These are phyloP conservation scores for Colletotrichum brevisporum DNA, from an alignment of 2,329 filamentous ascomycete genomes.

Conservation along the genomic window DNA sequence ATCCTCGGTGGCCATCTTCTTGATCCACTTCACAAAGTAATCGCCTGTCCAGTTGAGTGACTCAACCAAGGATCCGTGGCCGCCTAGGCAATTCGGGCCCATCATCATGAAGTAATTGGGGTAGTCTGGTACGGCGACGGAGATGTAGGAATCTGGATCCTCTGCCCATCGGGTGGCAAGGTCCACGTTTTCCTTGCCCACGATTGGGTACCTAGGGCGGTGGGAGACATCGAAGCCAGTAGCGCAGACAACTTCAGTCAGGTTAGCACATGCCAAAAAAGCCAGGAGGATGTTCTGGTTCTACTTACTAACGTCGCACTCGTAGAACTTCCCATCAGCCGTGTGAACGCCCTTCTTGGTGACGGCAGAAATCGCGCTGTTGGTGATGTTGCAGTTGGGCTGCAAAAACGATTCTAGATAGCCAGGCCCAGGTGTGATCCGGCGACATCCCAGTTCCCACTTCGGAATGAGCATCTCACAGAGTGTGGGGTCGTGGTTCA, in stretches of 20 bases:
- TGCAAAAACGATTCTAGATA: constrained; percentile 43
- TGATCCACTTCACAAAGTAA: constrained; percentile 44
- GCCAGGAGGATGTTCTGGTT: neutral
- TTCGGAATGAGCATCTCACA: constrained; percentile 48
- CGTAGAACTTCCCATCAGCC: constrained; percentile 36
- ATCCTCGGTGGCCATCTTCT: constrained; percentile 45
- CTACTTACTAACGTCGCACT: constrained; percentile 41
- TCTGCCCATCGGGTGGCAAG: constrained; percentile 64
- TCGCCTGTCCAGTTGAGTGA: constrained; percentile 46
- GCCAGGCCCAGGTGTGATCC: constrained; percentile 42
- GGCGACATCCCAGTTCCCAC: constrained; percentile 43
- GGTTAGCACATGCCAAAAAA: neutral
- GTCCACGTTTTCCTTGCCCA: constrained; percentile 61
- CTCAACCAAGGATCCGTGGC: constrained; percentile 40
- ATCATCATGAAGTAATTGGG: constrained; percentile 50
- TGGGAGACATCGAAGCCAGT: constrained; percentile 42
- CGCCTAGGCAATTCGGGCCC: constrained; percentile 40
- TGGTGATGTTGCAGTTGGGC: constrained; percentile 41
- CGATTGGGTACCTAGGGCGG: constrained; percentile 55
- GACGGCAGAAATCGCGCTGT: constrained; percentile 40
- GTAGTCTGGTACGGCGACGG: constrained; percentile 47
- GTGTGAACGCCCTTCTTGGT: constrained; percentile 32
- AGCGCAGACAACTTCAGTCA: constrained; percentile 39
- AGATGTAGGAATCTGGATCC: constrained; percentile 49
- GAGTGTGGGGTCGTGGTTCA: constrained; percentile 56